Base-by-base conservation (phyloP, 257 asterid genomes). In the Solanum clarkiae region DNA sequence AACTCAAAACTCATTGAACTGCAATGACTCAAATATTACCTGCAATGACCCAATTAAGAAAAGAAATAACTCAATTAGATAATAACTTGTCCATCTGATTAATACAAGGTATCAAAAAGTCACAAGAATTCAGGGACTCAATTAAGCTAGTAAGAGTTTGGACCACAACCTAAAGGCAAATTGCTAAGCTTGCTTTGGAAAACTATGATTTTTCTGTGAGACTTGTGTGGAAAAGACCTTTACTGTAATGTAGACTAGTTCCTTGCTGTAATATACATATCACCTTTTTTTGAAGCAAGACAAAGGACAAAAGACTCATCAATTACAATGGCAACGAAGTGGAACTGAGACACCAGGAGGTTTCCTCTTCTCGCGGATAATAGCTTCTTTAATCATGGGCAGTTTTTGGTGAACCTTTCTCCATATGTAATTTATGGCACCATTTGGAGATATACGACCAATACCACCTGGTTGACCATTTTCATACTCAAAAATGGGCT, bases 361-460 rank as follows among this genome's bases (percentile, higher is more conserved):
- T 88, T 93, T 94, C 90, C 99, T 91, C 87, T 94, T 93, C 91
- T 96, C 97, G 36, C 99, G 94, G 18, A 86, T 62, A 17, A 92
- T 87, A 87, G 95, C 96, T 90, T 96, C 99, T 87, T 90, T 93
- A 54, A 94, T 91, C 85, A 89, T 26, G 4, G 99, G 98, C 80
- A 96, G 84, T 85, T 93, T 96, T 80, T 94, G 92, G 59, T 92
- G 89, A 83, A 96, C 95, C 92, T 96, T 96, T 85, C 81, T 90
- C 99, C 99, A 94, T 63, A 96, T 94, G 79, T 92, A 90, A 81
- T 96, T 92, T 89, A 96, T 98, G 26, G 97, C 94, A 55, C 99
- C 98, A 29, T 91, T 91, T 3, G 84, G 74, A 71, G 89, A 91
- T 29, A 90, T 44, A 3, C 98, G 98, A 10, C 98, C 97, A 26